Evolutionary conservation across 495 filamentous ascomycete genomes (phyloP).

Genomic region (Lasiosphaeriaceae sp.): DNA sequence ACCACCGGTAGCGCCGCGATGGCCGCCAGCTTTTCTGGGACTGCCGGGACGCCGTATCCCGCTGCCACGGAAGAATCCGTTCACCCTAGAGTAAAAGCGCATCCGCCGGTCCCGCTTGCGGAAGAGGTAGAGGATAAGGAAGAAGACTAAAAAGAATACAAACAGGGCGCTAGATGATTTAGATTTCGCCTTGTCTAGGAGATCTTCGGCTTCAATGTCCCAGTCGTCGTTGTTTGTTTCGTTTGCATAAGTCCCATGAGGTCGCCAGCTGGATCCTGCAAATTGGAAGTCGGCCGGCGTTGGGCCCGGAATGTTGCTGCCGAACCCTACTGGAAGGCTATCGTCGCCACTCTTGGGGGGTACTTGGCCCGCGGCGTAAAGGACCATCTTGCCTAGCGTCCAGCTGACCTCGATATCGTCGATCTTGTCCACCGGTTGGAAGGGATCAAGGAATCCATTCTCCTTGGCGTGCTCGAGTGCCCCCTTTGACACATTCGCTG

Average conservation of each 20-base stretch:
- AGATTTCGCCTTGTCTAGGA: slow-evolving; percentile 60
- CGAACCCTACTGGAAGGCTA: slow-evolving; percentile 79
- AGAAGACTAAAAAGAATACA: slow-evolving; percentile 58
- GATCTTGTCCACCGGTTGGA: slow-evolving; percentile 92
- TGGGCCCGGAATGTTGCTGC: slow-evolving; percentile 59
- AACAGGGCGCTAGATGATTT: slow-evolving; percentile 76
- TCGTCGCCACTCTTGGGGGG: slow-evolving; percentile 54
- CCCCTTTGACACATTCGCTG: slow-evolving; percentile 69
- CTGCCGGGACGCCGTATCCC: slow-evolving; percentile 48
- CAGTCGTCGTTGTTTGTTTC: slow-evolving; percentile 54
- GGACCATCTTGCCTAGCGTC: slow-evolving; percentile 96
- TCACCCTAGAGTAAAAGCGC: slow-evolving; percentile 58
- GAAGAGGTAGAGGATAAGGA: slow-evolving; percentile 58
- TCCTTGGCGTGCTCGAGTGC: slow-evolving; percentile 64
- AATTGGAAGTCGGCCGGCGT: slow-evolving; percentile 79
- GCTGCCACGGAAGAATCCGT: slow-evolving; percentile 39
- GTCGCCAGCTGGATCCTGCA: slow-evolving; percentile 61
- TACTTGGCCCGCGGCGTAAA: slow-evolving; percentile 89
- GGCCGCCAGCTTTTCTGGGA: slow-evolving; percentile 41
- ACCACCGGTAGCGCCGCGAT: slow-evolving; percentile 38
- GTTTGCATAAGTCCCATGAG: slow-evolving; percentile 18
- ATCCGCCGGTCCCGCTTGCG: slow-evolving; percentile 66
- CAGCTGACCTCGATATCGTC: slow-evolving; percentile 92
- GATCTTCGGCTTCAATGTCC: slow-evolving; percentile 56
- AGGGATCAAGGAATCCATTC: slow-evolving; percentile 81